Base-by-base conservation (phyloP, 441 rosid genomes). In the Aquilaria agallochum region DNA sequence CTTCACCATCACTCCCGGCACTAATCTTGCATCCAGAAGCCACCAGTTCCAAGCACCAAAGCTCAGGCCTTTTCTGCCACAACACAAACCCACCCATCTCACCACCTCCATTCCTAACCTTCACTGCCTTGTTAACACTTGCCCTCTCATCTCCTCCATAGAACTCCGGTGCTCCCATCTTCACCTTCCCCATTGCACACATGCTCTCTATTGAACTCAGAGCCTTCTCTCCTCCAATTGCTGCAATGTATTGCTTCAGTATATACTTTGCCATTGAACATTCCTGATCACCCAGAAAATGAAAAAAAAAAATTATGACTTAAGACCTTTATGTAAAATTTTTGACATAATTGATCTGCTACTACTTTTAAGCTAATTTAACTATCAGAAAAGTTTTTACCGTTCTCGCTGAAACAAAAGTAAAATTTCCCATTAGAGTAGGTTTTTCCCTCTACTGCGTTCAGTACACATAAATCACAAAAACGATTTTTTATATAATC, bases 101-200 rank as follows among this genome's bases (percentile, higher is more conserved):
- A 31, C 92, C 86, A 33, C 80, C 75, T 5, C 86, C 85, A 46
- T 77, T 75, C 52, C 53, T 58, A 52, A 52, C 52, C 33, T 65
- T 65, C 9, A 58, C 63, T 58, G 75, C 74, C 63, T 81, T 83
- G 10, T 7, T 40, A 53, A 75, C 78, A 56, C 73, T 85, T 57
- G 74, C 52, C 44, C 69, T 78, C 50, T 85, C 94, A 66, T 88
- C 96, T 7, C 92, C 89, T 11, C 83, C 68, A 54, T 82, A 79
- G n/a, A 88, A 82, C 63, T 87, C 96, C 1, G 95, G 81, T 2
- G 91, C 89, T 2, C 74, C 87, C 96, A 93, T 90, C 79, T 74
- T 82, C 79, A 93, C 96, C 70, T 90, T 93, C 60, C 97, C 98
- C 81, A 88, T 82, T 1, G 97, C 98, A 10, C 77, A 93, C 96